phyloP scores from a whole-genome alignment of 116 monocot species.

The Posidonia oceanica region DNA sequence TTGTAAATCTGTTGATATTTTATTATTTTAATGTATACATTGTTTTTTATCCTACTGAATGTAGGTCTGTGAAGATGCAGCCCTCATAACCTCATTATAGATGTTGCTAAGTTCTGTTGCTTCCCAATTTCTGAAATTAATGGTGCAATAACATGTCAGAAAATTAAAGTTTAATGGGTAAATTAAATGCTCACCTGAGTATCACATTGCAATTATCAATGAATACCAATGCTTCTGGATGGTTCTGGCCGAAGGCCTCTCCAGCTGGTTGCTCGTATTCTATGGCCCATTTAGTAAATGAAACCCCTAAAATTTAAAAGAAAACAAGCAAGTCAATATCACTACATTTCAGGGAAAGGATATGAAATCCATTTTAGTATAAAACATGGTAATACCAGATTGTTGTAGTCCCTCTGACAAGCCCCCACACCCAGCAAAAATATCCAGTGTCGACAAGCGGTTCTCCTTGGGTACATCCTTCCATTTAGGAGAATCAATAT shows the following conservation, averaged over 20 bases:
- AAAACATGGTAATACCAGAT: constrained; percentile 32
- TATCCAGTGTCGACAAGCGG: constrained; percentile 51
- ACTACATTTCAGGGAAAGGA: neutral
- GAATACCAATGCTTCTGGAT: constrained; percentile 63
- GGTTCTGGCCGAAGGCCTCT: constrained; percentile 78
- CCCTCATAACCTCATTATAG: too few species aligned
- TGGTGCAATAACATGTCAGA: too few species aligned
- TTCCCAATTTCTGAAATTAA: too few species aligned
- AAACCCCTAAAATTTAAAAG: constrained; percentile 28
- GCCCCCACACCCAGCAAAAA: constrained; percentile 84
- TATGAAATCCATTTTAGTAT: neutral
- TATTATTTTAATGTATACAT: too few species aligned
- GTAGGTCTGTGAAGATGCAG: too few species aligned
- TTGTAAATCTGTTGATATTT: too few species aligned
- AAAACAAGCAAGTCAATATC: neutral
- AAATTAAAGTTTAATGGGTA: too few species aligned
- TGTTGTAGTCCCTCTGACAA: constrained; percentile 61
- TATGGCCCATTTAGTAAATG: constrained; percentile 96
- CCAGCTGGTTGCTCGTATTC: constrained; percentile 97
- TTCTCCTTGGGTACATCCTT: constrained; percentile 19
- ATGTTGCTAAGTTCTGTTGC: too few species aligned
- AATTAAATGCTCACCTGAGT: constrained; percentile 35
- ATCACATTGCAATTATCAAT: constrained; percentile 98
- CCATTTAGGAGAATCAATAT: constrained; percentile 13
- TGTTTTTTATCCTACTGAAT: too few species aligned